Conservation (phyloP, 768 basidiomycete species). For the Udeniomyces megalosporus region DNA sequence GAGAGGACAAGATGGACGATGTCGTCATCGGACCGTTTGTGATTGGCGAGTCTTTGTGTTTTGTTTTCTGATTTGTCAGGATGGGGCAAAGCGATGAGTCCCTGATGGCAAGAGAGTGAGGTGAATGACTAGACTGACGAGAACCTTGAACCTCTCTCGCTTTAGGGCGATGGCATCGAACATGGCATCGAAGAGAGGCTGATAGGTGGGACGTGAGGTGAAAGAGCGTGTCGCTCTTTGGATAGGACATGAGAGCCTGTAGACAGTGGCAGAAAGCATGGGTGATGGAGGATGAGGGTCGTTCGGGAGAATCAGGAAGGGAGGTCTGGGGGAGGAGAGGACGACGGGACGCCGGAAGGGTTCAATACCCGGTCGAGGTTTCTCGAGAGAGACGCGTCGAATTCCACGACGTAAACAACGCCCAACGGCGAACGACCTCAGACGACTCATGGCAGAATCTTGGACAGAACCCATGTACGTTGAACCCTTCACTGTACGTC, state of each 20-base stretch:
- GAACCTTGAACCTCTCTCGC: neutral
- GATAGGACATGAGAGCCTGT: neutral
- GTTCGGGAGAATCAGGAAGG: neutral
- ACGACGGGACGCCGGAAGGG: no score
- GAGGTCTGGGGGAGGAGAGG: neutral
- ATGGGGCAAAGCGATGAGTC: neutral
- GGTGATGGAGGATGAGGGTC: neutral
- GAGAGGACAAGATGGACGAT: no score
- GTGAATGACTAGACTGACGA: neutral
- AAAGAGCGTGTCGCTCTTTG: neutral
- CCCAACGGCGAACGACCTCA: no score
- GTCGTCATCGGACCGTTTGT: no score
- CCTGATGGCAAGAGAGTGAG: neutral
- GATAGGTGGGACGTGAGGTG: neutral
- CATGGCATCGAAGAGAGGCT: neutral
- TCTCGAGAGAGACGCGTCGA: no score
- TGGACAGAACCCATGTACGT: conserved; percentile 5
- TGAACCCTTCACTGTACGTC: neutral
- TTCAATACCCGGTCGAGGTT: no score
- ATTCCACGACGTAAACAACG: no score
- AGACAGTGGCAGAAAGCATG: neutral
- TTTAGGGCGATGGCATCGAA: neutral
- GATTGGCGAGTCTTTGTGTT: neutral
- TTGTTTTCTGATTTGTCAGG: neutral
- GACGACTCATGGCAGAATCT: conserved; percentile 1